Percentiles rank a stretch among this genome's conserved stretches.
These are phyloP conservation scores for Castanea crenata DNA, from an alignment of 306 rosid species.

Conservation along the genomic window DNA sequence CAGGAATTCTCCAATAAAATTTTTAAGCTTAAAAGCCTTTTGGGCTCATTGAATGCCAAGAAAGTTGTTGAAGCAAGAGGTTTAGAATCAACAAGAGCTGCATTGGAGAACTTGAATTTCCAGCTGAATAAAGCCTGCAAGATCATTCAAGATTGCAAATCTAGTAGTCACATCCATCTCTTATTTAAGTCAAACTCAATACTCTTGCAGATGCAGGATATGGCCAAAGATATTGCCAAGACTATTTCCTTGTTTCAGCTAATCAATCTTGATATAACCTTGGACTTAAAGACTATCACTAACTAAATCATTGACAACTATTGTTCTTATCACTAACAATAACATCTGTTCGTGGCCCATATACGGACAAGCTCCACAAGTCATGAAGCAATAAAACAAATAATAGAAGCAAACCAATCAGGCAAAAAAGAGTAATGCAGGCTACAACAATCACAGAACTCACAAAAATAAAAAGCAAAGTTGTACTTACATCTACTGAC, in stretches of 20 bases:
- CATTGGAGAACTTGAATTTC: slow-evolving; percentile 9
- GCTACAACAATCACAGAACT: too few species aligned
- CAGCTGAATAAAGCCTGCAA: slow-evolving; percentile 24
- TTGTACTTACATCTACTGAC: too few species aligned
- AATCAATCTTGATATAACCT: slow-evolving; percentile 25
- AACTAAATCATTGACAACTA: slow-evolving; percentile 19
- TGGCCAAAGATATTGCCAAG: slow-evolving; percentile 31
- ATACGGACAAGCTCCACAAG: too few species aligned
- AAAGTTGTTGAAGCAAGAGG: slow-evolving; percentile 16
- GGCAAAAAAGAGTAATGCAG: too few species aligned
- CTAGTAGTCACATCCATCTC: slow-evolving; percentile 24
- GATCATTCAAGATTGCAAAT: slow-evolving; percentile 29
- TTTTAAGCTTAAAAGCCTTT: slow-evolving; percentile 21
- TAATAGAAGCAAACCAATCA: too few species aligned
- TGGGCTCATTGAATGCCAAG: slow-evolving; percentile 1
- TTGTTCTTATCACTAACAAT: too few species aligned
- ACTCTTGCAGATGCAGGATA: slow-evolving; percentile 25
- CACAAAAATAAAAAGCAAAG: too few species aligned
- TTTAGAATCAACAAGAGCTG: slow-evolving; percentile 21
- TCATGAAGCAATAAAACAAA: too few species aligned
- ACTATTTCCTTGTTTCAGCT: slow-evolving; percentile 31
- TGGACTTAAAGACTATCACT: slow-evolving; percentile 18
- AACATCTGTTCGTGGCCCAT: too few species aligned
- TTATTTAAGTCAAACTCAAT: slow-evolving; percentile 19
- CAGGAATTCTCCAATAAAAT: slow-evolving; percentile 23